Evolutionary conservation across 305 asterid species (phyloP).

Genomic region (Solanum hybrid): DNA sequence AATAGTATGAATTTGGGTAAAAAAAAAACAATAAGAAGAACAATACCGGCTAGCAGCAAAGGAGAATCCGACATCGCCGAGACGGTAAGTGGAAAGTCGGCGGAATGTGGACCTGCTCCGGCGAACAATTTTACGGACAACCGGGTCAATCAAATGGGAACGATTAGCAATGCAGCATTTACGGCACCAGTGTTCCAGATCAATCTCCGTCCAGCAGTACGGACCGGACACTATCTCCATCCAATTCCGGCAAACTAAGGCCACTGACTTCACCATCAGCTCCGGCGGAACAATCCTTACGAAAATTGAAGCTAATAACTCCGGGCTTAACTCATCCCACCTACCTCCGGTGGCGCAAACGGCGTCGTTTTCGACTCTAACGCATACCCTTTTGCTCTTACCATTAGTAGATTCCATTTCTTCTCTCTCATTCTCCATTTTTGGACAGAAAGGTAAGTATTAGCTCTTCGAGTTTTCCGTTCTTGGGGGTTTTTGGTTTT

Average conservation of each 20-base stretch:
- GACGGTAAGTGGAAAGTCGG: constrained; percentile 9
- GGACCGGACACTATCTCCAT: constrained; percentile 11
- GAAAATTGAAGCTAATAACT: constrained; percentile 12
- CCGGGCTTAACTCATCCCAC: constrained; percentile 12
- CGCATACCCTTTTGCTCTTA: background rate
- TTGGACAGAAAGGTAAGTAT: background rate
- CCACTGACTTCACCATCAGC: constrained; percentile 9
- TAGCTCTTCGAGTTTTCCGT: background rate
- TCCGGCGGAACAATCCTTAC: background rate
- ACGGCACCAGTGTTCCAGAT: constrained; percentile 13
- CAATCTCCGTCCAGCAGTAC: constrained; percentile 14
- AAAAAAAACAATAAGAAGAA: background rate
- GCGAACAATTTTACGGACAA: constrained; percentile 12
- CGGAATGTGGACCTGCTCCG: constrained; percentile 11
- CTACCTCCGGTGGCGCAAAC: background rate
- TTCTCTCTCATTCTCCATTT: background rate
- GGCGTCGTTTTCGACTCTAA: background rate
- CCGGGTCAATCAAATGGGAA: background rate
- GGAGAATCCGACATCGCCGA: constrained; percentile 12
- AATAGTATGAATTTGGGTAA: background rate
- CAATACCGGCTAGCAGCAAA: constrained; percentile 16
- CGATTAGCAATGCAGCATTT: background rate
- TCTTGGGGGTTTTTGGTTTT: background rate
- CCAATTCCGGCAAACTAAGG: constrained; percentile 15
- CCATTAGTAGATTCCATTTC: background rate